A percentile compares a stretch with the other conserved stretches of the same genome.
Evolutionary conservation across 2,329 filamentous ascomycete genomes (phyloP).

Genomic region (Orbilia ellipsospora): DNA sequence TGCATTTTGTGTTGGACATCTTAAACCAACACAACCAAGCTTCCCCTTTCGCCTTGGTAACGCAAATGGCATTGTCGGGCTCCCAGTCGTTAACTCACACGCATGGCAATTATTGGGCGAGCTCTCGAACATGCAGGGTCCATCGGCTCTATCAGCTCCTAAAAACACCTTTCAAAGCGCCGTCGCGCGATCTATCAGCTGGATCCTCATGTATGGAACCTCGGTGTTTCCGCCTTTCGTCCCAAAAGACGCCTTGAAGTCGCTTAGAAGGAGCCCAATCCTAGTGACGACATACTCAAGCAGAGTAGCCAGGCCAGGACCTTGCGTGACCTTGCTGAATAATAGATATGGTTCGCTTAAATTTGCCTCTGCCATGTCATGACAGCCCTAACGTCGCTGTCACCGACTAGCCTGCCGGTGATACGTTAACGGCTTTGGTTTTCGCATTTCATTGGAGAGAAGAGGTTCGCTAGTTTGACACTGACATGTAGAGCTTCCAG

Average conservation of each 20-base stretch:
- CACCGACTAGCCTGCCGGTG: conserved; percentile 3
- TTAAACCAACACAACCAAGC: conserved; percentile 21
- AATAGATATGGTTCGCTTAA: conserved; percentile 15
- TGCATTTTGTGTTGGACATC: conserved; percentile 1
- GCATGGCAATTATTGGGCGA: too few species aligned
- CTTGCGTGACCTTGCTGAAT: conserved; percentile 6
- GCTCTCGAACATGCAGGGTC: not conserved
- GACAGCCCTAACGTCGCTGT: conserved; percentile 10
- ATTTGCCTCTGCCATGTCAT: not conserved
- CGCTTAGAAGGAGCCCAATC: conserved; percentile 14
- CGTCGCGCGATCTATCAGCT: conserved; percentile 29
- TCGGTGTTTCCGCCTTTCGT: conserved; percentile 24
- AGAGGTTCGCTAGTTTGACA: not conserved
- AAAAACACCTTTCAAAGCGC: conserved; percentile 15
- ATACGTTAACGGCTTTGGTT: not conserved
- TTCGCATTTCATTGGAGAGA: not conserved
- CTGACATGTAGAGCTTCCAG: too few species aligned
- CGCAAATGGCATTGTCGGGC: too few species aligned
- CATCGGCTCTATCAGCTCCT: conserved; percentile 21
- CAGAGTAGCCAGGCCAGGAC: not conserved
- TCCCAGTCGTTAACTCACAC: too few species aligned
- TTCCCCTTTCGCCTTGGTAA: not conserved
- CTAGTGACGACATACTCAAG: conserved; percentile 24
- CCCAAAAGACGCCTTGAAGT: conserved; percentile 25
- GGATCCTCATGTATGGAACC: conserved; percentile 23